Conservation (phyloP, 805 yeast genomes). For the Wickerhamiella allomyrinae region DNA sequence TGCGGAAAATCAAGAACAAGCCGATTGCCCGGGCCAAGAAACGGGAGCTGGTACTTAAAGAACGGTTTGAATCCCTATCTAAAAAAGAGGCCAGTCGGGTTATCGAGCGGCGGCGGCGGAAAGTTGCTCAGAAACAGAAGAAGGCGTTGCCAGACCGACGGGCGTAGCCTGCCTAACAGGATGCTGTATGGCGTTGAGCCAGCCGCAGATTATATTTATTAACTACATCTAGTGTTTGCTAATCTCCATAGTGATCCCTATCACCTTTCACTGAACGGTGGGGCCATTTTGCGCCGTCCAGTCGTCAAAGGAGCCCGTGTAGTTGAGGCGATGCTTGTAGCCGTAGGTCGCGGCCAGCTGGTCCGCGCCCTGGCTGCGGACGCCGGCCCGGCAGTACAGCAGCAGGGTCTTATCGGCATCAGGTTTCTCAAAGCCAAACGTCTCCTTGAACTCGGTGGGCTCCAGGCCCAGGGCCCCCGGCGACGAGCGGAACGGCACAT, state of each 20-base stretch:
- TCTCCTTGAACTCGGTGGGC: constrained; percentile 63
- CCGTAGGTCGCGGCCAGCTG: constrained; percentile 86
- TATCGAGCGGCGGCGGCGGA: constrained; percentile 25
- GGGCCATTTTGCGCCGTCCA: constrained; percentile 58
- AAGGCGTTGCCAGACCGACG: constrained; percentile 25
- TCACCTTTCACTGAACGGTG: constrained; percentile 23
- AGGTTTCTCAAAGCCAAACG: constrained; percentile 77
- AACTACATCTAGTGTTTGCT: too few species aligned
- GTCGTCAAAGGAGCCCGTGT: constrained; percentile 75
- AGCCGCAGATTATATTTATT: too few species aligned
- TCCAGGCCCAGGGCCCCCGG: constrained; percentile 84
- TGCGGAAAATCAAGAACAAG: constrained; percentile 56
- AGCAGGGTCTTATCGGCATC: constrained; percentile 52
- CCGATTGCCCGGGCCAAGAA: constrained; percentile 22
- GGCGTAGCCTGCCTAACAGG: constrained; percentile 3
- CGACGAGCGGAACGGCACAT: constrained; percentile 76
- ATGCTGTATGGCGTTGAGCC: too few species aligned
- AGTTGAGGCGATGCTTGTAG: constrained; percentile 69
- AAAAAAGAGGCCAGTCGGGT: constrained; percentile 23
- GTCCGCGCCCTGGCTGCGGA: constrained; percentile 80
- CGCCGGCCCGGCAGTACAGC: constrained; percentile 87
- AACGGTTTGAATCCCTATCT: constrained; percentile 26
- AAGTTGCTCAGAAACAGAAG: constrained; percentile 28
- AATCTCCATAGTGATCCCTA: too few species aligned
- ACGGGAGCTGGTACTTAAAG: constrained; percentile 25